Conservation (phyloP, 2,329 filamentous ascomycete genomes). For the Alternaria consortialis region DNA sequence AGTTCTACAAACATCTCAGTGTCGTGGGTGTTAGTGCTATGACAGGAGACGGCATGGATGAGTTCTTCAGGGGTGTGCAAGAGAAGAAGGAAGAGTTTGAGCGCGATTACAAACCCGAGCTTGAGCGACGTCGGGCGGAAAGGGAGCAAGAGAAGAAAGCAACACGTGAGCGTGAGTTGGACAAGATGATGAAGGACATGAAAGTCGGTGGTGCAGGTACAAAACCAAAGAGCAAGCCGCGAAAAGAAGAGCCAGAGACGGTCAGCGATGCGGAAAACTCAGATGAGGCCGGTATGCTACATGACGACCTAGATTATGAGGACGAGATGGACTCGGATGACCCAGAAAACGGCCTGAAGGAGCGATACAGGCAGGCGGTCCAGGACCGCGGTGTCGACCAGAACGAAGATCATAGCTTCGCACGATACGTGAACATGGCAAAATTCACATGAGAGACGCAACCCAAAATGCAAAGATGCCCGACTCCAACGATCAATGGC, state of each 20-base stretch:
- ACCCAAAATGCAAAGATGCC: slow-evolving; percentile 16
- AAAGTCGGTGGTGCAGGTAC: slow-evolving; percentile 57
- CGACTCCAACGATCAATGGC: slow-evolving; percentile 6
- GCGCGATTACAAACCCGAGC: slow-evolving; percentile 88
- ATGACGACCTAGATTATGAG: slow-evolving; percentile 59
- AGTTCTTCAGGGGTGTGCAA: slow-evolving; percentile 90
- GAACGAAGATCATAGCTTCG: slow-evolving; percentile 62
- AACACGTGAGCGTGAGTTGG: slow-evolving; percentile 80
- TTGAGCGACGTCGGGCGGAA: slow-evolving; percentile 79
- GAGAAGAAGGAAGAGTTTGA: slow-evolving; percentile 90
- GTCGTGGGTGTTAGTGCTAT: slow-evolving; percentile 94
- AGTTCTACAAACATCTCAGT: slow-evolving; percentile 94
- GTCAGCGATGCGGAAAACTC: slow-evolving; percentile 62
- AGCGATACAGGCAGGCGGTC: slow-evolving; percentile 80
- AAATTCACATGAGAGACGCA: slow-evolving; percentile 43
- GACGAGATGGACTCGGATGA: slow-evolving; percentile 68
- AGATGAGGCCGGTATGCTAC: slow-evolving; percentile 62
- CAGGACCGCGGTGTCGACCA: slow-evolving; percentile 56
- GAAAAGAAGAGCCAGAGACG: slow-evolving; percentile 59
- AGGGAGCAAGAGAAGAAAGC: slow-evolving; percentile 78
- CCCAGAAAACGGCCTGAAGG: slow-evolving; percentile 70
- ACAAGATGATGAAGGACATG: slow-evolving; percentile 96
- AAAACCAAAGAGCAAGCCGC: slow-evolving; percentile 46
- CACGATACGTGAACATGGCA: slow-evolving; percentile 57
- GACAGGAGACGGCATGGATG: slow-evolving; percentile 88